phyloP scores from a whole-genome alignment of 495 filamentous ascomycete genomes.

The Astrocystis sublimbata region DNA sequence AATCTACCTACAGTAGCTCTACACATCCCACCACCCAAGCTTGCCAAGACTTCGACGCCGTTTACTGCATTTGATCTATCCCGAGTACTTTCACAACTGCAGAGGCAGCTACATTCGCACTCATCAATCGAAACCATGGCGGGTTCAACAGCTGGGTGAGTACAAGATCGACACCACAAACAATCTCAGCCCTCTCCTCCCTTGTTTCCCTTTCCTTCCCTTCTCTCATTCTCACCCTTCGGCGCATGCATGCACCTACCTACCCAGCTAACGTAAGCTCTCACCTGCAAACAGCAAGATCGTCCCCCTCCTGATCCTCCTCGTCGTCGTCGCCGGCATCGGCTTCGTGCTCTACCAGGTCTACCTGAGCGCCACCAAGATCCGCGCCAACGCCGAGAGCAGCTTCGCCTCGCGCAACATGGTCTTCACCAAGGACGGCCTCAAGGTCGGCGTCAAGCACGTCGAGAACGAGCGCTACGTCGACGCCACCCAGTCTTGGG shows the following conservation, averaged over 20 bases:
- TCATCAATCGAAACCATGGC: constrained; percentile 6
- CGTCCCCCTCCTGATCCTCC: constrained; percentile 71
- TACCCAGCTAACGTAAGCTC: constrained; percentile 1
- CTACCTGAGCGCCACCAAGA: constrained; percentile 68
- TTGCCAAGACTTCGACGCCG: neutral
- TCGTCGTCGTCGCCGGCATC: constrained; percentile 61
- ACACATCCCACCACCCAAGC: neutral
- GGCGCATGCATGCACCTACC: constrained; percentile 1
- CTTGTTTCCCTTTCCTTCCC: no score
- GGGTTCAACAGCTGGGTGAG: constrained; percentile 9
- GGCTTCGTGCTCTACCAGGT: constrained; percentile 71
- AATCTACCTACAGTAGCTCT: neutral
- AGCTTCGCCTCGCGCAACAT: constrained; percentile 85
- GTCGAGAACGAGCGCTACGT: constrained; percentile 74
- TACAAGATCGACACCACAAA: neutral
- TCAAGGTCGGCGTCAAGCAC: constrained; percentile 79
- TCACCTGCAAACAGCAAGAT: constrained; percentile 49
- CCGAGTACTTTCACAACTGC: neutral
- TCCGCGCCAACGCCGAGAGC: constrained; percentile 65
- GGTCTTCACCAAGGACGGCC: constrained; percentile 76
- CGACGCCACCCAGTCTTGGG: constrained; percentile 77
- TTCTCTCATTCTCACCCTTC: no score
- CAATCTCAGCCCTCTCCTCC: neutral
- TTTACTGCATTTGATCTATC: neutral
- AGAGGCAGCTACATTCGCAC: neutral